A percentile compares a stretch with the other conserved stretches of the same genome.
These are phyloP conservation scores for Aspergillus piperis DNA, from an alignment of 2,329 filamentous ascomycete species.

Conservation along the genomic window DNA sequence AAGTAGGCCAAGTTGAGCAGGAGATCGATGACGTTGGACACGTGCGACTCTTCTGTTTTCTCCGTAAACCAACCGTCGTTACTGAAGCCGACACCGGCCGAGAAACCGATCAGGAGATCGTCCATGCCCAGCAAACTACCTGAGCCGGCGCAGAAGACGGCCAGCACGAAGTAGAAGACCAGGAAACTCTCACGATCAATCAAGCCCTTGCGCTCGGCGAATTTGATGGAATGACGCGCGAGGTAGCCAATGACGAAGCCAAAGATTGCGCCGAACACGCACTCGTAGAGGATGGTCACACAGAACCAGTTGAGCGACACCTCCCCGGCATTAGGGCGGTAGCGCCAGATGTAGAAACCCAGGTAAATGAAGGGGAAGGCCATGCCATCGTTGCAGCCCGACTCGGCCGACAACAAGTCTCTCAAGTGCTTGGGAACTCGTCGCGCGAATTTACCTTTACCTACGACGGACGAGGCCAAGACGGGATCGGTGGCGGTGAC, in stretches of 20 bases:
- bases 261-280: slow-evolving; percentile 85
- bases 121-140: slow-evolving; percentile 90
- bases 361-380: slow-evolving; percentile 98
- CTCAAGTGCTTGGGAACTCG: slow-evolving; percentile 95
- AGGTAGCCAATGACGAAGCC: slow-evolving; percentile 87
- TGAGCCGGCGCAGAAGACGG: slow-evolving; percentile 91
- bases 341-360: slow-evolving; percentile 84
- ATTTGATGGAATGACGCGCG: slow-evolving; percentile 86
- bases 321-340: slow-evolving; percentile 65
- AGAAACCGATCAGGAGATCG: slow-evolving; percentile 90
- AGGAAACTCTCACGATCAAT: slow-evolving; percentile 97
- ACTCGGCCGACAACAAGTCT: slow-evolving; percentile 93
- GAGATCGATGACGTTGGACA: slow-evolving; percentile 98
- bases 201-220: slow-evolving; percentile 76
- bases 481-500: slow-evolving; percentile 98
- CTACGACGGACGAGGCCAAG: slow-evolving; percentile 93
- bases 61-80: slow-evolving; percentile 99
- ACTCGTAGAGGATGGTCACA: slow-evolving; percentile 90
- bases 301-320: slow-evolving; percentile 87
- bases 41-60: slow-evolving; percentile 97
- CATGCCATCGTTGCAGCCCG: slow-evolving; percentile 99
- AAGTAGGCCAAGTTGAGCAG: slow-evolving; percentile 97
- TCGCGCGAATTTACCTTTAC: slow-evolving; percentile 98
- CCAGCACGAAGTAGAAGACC: slow-evolving; percentile 97
- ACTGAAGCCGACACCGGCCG: slow-evolving; percentile 96